These are phyloP conservation scores for Erigeron canadensis DNA, from an alignment of 129 eudicot genomes.

Conservation along the genomic window DNA sequence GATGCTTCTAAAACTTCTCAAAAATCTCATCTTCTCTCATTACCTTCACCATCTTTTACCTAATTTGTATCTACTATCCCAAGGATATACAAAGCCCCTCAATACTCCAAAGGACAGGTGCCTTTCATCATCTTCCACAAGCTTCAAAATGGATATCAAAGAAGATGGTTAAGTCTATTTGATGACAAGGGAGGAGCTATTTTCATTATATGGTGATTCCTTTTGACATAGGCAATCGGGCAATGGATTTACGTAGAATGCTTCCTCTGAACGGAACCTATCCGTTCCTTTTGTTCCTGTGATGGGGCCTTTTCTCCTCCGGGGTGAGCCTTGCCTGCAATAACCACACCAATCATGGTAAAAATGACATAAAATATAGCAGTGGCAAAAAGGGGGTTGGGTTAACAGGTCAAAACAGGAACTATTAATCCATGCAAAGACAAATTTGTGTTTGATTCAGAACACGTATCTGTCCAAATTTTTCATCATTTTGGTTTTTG, in stretches of 20 bases:
- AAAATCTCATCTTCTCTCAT: background rate
- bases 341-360: background rate
- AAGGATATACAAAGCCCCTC: slow-evolving; percentile 2
- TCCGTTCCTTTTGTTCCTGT: slow-evolving; percentile 94
- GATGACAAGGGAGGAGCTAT: slow-evolving; percentile 30
- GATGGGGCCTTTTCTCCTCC: slow-evolving; percentile 92
- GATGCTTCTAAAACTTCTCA: slow-evolving; percentile 23
- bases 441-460: no score
- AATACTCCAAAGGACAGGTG: background rate
- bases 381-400: background rate
- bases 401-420: background rate
- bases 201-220: slow-evolving; percentile 30
- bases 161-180: slow-evolving; percentile 28
- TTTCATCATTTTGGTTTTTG: no score
- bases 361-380: background rate
- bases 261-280: slow-evolving; percentile 95
- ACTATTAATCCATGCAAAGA: no score
- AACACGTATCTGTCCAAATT: no score
- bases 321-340: slow-evolving; percentile 88
- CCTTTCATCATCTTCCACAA: slow-evolving; percentile 8
- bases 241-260: slow-evolving; percentile 89
- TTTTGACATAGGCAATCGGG: slow-evolving; percentile 85
- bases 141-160: slow-evolving; percentile 17
- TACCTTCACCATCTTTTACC: slow-evolving; percentile 13
- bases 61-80: slow-evolving; percentile 23